Percentiles rank a stretch among this genome's conserved stretches.
phyloP scores from a whole-genome alignment of 805 yeast genomes.

The Metschnikowia gruessii region DNA sequence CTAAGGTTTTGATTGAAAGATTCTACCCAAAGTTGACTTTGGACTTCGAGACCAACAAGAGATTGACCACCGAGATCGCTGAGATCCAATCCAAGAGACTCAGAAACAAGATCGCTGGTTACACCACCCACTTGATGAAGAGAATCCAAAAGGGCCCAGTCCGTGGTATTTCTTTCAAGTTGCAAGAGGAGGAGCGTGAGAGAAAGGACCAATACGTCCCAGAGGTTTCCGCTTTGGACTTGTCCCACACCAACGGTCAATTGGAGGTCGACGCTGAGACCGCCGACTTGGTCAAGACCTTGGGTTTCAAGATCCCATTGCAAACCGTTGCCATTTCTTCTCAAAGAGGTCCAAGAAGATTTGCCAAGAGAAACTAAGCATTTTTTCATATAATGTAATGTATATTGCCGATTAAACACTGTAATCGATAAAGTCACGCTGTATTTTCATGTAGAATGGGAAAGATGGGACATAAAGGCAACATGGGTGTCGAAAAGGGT shows the following conservation, averaged over 20 bases:
- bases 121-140: conserved; percentile 99
- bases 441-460: background rate
- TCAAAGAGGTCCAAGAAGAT: conserved; percentile 88
- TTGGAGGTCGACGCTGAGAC: conserved; percentile 97
- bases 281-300: conserved; percentile 87
- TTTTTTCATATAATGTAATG: conserved; percentile 20
- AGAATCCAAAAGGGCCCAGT: conserved; percentile 99
- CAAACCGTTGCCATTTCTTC: conserved; percentile 83
- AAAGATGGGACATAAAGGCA: too few species aligned
- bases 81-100: conserved; percentile 99
- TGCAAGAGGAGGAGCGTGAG: conserved; percentile 99
- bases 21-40: conserved; percentile 99
- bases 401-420: conserved; percentile 18
- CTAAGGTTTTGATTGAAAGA: conserved; percentile 98
- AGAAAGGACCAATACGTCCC: conserved; percentile 99
- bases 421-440: conserved; percentile 2
- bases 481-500: too few species aligned
- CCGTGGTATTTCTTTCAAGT: conserved; percentile 99
- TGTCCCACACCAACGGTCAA: conserved; percentile 92
- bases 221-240: conserved; percentile 99
- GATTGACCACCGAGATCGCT: conserved; percentile 97
- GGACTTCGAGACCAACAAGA: conserved; percentile 99
- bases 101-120: conserved; percentile 99
- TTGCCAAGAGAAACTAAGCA: conserved; percentile 80
- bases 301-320: conserved; percentile 86